Conservation (phyloP, 1,284 basidiomycete species). For the Bjerkandera adusta region DNA sequence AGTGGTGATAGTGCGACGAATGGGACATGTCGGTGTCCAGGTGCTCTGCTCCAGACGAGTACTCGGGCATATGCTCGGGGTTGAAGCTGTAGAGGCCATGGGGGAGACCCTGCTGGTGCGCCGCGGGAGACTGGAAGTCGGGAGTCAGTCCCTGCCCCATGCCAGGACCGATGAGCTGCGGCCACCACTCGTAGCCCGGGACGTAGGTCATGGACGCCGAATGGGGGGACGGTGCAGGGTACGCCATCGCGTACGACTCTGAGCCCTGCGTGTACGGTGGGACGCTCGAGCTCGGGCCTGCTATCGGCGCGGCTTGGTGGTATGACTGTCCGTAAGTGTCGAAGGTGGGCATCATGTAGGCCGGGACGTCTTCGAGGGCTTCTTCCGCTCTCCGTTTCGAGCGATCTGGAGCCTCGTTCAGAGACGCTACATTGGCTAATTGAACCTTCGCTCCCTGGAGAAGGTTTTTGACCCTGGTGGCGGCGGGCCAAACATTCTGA, state of each 20-base stretch:
- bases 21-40: no score
- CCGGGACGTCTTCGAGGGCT: slow-evolving; percentile 61
- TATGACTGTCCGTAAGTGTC: no score
- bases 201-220: slow-evolving; percentile 7
- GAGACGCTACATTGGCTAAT: slow-evolving; percentile 40
- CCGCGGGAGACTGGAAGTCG: no score
- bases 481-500: slow-evolving; percentile 66
- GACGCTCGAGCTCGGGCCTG: slow-evolving; percentile 49
- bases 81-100: no score
- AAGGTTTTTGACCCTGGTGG: slow-evolving; percentile 66
- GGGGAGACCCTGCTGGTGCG: no score
- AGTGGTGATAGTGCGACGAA: no score
- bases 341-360: no score
- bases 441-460: slow-evolving; percentile 67
- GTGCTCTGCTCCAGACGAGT: no score
- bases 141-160: slow-evolving; percentile 2
- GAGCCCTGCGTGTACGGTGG: slow-evolving; percentile 63
- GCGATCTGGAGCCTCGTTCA: slow-evolving; percentile 35
- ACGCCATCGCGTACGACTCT: slow-evolving; percentile 6
- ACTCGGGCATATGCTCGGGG: no score
- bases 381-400: slow-evolving; percentile 64
- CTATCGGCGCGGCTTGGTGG: slow-evolving; percentile 49
- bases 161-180: slow-evolving; percentile 32
- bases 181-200: slow-evolving; percentile 78
- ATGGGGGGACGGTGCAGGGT: not conserved